Conservation (phyloP, 2,329 filamentous ascomycete genomes). For the Leptoxyphium fumago region DNA sequence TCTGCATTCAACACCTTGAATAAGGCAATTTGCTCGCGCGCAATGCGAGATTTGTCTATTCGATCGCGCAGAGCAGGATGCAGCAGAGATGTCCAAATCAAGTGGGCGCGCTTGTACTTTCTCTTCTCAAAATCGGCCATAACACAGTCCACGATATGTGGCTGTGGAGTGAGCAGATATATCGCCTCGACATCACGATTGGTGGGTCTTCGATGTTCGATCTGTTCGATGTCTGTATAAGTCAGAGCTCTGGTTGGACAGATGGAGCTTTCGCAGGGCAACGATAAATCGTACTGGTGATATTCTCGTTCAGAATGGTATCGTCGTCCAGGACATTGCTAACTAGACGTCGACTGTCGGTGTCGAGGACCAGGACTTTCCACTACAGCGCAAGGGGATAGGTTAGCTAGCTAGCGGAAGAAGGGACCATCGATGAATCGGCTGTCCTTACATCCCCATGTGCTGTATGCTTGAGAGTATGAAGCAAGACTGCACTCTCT, state of each 20-base stretch:
- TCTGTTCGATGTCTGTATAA: slow-evolving; percentile 71
- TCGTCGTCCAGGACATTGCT: slow-evolving; percentile 88
- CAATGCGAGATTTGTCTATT: slow-evolving; percentile 55
- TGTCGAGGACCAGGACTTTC: slow-evolving; percentile 91
- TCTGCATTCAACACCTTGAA: slow-evolving; percentile 76
- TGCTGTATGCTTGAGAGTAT: slow-evolving; percentile 62
- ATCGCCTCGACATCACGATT: slow-evolving; percentile 90
- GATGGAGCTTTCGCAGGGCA: slow-evolving; percentile 1
- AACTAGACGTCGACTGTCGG: slow-evolving; percentile 67
- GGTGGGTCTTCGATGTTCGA: slow-evolving; percentile 69
- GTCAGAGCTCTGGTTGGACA: slow-evolving; percentile 14
- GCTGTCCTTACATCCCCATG: slow-evolving; percentile 45
- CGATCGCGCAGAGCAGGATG: slow-evolving; percentile 55
- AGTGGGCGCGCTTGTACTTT: slow-evolving; percentile 62
- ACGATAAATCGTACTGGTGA: slow-evolving; percentile 56
- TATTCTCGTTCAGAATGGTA: slow-evolving; percentile 91
- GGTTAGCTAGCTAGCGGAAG: slow-evolving; percentile 7
- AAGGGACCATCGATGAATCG: neutral
- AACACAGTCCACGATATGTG: slow-evolving; percentile 84
- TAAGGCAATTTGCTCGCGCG: slow-evolving; percentile 60
- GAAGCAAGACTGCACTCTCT: slow-evolving; percentile 47
- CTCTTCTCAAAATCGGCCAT: slow-evolving; percentile 80
- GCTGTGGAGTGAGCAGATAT: slow-evolving; percentile 73
- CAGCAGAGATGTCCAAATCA: slow-evolving; percentile 75
- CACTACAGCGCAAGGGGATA: slow-evolving; percentile 43